Base-by-base conservation (phyloP, 148 eudicot genomes). In the Vaccinium macrocarpon region DNA sequence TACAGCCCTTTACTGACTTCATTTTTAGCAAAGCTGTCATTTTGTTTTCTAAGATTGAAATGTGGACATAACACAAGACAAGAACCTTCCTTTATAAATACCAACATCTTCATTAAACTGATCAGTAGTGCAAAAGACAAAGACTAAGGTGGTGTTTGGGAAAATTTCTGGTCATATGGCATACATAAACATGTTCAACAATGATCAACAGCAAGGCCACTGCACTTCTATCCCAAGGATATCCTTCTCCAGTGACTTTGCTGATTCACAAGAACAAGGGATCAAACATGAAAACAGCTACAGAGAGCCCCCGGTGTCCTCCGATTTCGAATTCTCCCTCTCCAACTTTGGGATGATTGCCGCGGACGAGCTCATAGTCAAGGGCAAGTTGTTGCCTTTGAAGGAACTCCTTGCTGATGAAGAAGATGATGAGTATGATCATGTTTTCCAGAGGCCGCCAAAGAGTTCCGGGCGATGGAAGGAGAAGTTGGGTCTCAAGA, bases 231-330 rank as follows among this genome's bases (percentile, higher is more conserved):
- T 84, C 61, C 93, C 93, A 79, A 89, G 93, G 85, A 88, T 91
- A 81, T 91, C 93, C 75, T 91, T 91, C 82, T 91, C 93, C 57
- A 89, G 82, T 82, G 90, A 89, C 86, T 91, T 91, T 84, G 83
- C 70, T 21, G 90, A 91, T 70, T 3, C 90, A 29, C 87, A 89
- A 57, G 89, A 87, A 68, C 90, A 87, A 23, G 16, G 50, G 9
- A 76, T 81, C 23, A 82, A 83, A 35, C 84, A 81, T 0, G 84
- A 88, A n/a, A 86, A 48, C 70, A 82, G 79, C 87, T 91, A 89
- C 78, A 83, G 83, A 82, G 91, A 91, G 42, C 90, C 93, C 15
- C 93, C 93, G 0, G 89, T 84, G 0, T 91, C 91, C 5, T 91
- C 91, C 1, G 93, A 91, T 86, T 91, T 91, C 73, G 88, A 89